Base-by-base conservation (phyloP, 2,329 filamentous ascomycete genomes). In the Diaporthe citrichinensis region DNA sequence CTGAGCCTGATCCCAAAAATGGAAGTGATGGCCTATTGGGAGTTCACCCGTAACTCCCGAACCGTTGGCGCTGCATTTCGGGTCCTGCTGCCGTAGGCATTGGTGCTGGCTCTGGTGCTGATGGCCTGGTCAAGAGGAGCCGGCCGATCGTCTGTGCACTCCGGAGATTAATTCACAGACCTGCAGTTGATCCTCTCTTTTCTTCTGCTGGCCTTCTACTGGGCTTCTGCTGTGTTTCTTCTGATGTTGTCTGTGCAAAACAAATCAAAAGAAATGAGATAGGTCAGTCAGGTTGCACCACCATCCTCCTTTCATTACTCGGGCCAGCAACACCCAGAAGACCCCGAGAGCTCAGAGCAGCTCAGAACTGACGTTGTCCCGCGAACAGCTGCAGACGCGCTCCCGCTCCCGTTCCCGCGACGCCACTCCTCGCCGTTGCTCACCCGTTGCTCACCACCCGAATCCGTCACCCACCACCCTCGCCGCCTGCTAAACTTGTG, bases 131-230 rank as follows among this genome's bases (percentile, higher is more conserved):
- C 34, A 41, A 39, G 46, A 68, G 46, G 23, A 39, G 46, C 65
- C 65, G 31, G 34, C 34, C n/a, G 49, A 55, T 69, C 49, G 46
- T 69, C 65, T 69, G 65, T 55, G 49, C 49, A 28, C 25, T 23
- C 65, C 65, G 65, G 65, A 69, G 49, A 69, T 69, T 69, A 69
- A 69, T 69, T n/a, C 62, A 67, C 41, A 46, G 20, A 31, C 49
- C 31, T 25, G 65, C 65, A 53, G 34, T 41, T 31, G 65, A 55
- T n/a, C 65, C 49, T 69, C 65, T 55, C 34, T 69, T 55, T 31
- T 31, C 34, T 69, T 69, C 65, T 69, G 65, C 49, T 28, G 65
- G 49, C 34, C 65, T 69, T 69, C 65, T 12, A 69, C 34, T 41
- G 62, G 44, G 3, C 46, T 69, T 53, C 34, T 41, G 31, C 8